These are phyloP conservation scores for Apiospora hydei DNA, from an alignment of 2,329 filamentous ascomycete species.

Conservation along the genomic window DNA sequence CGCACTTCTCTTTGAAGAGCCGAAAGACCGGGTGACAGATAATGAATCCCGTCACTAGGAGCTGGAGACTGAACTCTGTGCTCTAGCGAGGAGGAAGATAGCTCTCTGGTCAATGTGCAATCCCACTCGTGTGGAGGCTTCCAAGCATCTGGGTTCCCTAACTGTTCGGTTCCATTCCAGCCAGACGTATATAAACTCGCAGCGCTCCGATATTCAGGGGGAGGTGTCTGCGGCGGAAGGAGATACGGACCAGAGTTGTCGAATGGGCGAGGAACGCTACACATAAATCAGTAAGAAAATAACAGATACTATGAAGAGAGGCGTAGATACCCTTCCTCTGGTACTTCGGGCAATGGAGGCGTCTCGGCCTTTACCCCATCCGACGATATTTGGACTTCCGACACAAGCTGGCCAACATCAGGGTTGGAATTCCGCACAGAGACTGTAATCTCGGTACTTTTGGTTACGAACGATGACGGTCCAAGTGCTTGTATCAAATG, in stretches of 20 bases:
- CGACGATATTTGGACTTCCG: conserved; percentile 48
- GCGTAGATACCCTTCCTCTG: conserved; percentile 39
- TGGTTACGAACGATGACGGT: conserved; percentile 51
- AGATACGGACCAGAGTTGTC: conserved; percentile 34
- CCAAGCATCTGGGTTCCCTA: conserved; percentile 52
- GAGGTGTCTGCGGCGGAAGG: conserved; percentile 34
- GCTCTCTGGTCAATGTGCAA: conserved; percentile 40
- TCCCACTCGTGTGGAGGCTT: conserved; percentile 54
- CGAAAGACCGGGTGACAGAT: conserved; percentile 42
- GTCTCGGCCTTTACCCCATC: conserved; percentile 38
- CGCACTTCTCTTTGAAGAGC: conserved; percentile 60
- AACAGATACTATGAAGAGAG: too few relatives aligned
- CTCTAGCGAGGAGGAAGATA: conserved; percentile 31
- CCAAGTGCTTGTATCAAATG: conserved; percentile 49
- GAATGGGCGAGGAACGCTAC: conserved; percentile 30
- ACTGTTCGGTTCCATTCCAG: conserved; percentile 35
- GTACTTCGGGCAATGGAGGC: conserved; percentile 40
- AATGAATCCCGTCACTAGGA: conserved; percentile 31
- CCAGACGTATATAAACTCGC: conserved; percentile 35
- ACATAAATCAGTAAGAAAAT: neutral
- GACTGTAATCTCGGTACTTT: conserved; percentile 48
- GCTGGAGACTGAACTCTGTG: conserved; percentile 32
- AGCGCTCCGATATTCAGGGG: conserved; percentile 29
- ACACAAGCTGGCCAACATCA: conserved; percentile 44
- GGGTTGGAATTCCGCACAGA: conserved; percentile 43